Percentiles rank a stretch among this genome's conserved stretches.
These are phyloP conservation scores for Plantago coronopus DNA, from an alignment of 305 asterid species.

Conservation along the genomic window DNA sequence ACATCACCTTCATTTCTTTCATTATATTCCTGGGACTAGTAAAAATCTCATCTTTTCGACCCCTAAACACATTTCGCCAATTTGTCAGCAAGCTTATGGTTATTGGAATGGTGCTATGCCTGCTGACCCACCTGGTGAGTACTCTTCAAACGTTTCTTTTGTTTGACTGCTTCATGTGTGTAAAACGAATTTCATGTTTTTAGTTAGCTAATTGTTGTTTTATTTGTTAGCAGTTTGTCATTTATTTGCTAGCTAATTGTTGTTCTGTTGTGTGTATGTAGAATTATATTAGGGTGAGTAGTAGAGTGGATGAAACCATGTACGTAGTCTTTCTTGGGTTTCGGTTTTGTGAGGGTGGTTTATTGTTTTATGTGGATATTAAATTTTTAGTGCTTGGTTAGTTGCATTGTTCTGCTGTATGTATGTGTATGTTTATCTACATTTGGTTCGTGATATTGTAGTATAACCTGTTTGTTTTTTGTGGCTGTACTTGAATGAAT, in stretches of 20 bases:
- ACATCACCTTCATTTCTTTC: slow-evolving; percentile 12
- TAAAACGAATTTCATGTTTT: not conserved
- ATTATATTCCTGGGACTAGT: slow-evolving; percentile 8
- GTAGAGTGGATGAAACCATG: no score
- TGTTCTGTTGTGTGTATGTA: no score
- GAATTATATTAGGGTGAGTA: no score
- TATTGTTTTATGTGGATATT: not conserved
- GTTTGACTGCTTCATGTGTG: not conserved
- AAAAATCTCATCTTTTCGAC: slow-evolving; percentile 28
- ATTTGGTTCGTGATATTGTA: no score
- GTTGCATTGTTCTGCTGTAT: no score
- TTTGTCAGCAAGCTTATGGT: slow-evolving; percentile 30
- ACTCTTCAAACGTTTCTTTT: not conserved
- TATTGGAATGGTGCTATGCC: slow-evolving; percentile 42
- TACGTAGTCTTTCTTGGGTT: not conserved
- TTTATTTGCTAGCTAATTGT: not conserved
- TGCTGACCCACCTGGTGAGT: slow-evolving; percentile 50
- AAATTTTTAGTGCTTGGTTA: no score
- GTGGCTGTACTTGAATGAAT: no score
- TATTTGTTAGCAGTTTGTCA: not conserved
- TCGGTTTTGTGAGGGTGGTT: not conserved
- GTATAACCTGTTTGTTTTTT: no score
- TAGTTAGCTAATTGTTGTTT: not conserved
- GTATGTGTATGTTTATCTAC: no score
- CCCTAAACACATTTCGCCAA: slow-evolving; percentile 29